Evolutionary conservation across 1,139 yeast species (phyloP).

Genomic region (Wickerhamomyces sp.): DNA sequence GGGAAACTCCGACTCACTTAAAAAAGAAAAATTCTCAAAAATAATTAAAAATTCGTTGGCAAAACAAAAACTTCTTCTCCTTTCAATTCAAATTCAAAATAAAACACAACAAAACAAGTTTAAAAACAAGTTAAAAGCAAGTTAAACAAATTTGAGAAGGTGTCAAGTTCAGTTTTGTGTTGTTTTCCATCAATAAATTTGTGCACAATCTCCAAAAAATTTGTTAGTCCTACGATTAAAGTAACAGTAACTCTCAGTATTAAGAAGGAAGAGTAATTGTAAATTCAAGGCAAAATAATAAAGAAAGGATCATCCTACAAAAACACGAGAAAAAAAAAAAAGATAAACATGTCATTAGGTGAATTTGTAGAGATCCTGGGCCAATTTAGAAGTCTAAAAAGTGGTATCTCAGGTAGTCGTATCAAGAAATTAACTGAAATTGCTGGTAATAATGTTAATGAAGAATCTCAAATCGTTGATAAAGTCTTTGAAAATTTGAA

Average conservation of each 20-base stretch:
- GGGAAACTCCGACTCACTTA: too few relatives aligned
- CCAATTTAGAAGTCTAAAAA: conserved; percentile 70
- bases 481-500: conserved; percentile 65
- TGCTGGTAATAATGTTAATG: conserved; percentile 64
- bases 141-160: too few relatives aligned
- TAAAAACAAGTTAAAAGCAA: too few relatives aligned
- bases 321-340: conserved; percentile 7
- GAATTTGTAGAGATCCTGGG: conserved; percentile 68
- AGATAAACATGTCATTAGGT: conserved; percentile 27
- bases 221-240: background rate
- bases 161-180: background rate
- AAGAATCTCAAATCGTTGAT: conserved; percentile 56
- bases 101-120: too few relatives aligned
- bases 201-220: background rate
- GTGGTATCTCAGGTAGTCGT: conserved; percentile 95
- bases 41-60: too few relatives aligned
- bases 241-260: background rate
- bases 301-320: background rate
- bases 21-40: too few relatives aligned
- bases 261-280: background rate
- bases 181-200: background rate
- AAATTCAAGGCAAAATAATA: background rate
- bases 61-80: too few relatives aligned
- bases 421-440: conserved; percentile 79
- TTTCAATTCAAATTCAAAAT: too few relatives aligned